phyloP scores from a whole-genome alignment of 139 green algal genomes.

The Spirogloea muscicola region DNA sequence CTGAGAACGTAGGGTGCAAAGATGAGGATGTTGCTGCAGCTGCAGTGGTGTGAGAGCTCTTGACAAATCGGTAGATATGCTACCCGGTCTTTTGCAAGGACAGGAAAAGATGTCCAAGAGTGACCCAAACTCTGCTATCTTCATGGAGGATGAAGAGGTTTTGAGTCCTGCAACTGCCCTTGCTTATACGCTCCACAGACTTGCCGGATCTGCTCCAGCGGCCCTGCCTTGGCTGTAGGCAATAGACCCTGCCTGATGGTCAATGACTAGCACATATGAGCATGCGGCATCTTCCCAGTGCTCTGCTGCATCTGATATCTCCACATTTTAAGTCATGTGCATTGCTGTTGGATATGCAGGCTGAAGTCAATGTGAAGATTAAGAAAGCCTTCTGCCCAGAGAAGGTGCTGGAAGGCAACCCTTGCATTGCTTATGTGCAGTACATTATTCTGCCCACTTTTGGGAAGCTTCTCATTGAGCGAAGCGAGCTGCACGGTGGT shows the following conservation, averaged over 20 bases:
- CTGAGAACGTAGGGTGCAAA: too few relatives aligned
- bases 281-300: too few relatives aligned
- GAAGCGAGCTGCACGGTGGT: slow-evolving; percentile 73
- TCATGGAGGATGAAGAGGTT: slow-evolving; percentile 66
- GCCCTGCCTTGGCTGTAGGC: too few relatives aligned
- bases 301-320: background rate
- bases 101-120: slow-evolving; percentile 99
- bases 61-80: slow-evolving; percentile 51
- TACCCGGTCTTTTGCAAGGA: slow-evolving; percentile 61
- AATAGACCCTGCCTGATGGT: too few relatives aligned
- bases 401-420: slow-evolving; percentile 75
- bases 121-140: slow-evolving; percentile 95
- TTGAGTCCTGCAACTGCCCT: too few relatives aligned
- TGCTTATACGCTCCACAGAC: too few relatives aligned
- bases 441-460: slow-evolving; percentile 92
- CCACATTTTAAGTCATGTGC: too few relatives aligned
- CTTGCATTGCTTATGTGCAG: slow-evolving; percentile 88
- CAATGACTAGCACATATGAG: too few relatives aligned
- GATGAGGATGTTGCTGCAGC: too few relatives aligned
- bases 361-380: slow-evolving; percentile 94
- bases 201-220: too few relatives aligned
- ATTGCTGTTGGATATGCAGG: slow-evolving; percentile 59
- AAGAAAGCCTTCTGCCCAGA: slow-evolving; percentile 95
- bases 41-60: background rate
- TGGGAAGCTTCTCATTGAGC: slow-evolving; percentile 66